phyloP scores from a whole-genome alignment of 768 basidiomycete genomes.

The Hericium erinaceus region DNA sequence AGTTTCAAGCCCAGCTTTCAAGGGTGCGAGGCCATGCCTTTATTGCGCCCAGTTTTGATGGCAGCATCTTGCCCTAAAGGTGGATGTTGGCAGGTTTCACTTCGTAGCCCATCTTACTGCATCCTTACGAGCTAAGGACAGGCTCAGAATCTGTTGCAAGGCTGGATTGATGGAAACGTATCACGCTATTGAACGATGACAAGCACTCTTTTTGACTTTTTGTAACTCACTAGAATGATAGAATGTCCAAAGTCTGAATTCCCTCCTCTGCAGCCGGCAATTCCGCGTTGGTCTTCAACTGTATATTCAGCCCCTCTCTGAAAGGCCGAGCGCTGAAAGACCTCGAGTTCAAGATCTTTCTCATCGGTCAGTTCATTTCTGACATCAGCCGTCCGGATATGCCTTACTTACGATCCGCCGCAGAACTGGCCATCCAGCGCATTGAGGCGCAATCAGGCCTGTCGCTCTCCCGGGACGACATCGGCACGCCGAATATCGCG shows the following conservation, averaged over 20 bases:
- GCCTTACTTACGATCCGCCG: background rate
- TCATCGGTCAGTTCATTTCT: constrained; percentile 43
- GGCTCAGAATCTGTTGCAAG: no score
- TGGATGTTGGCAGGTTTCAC: no score
- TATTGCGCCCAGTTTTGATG: no score
- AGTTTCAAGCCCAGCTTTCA: no score
- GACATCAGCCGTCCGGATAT: background rate
- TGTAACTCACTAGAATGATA: background rate
- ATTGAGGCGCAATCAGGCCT: constrained; percentile 54
- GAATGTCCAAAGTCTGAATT: background rate
- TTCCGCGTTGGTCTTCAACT: constrained; percentile 63
- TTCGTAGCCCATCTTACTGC: no score
- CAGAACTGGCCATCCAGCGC: constrained; percentile 62
- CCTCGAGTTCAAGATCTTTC: constrained; percentile 55
- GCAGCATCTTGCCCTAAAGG: no score
- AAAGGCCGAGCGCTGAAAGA: constrained; percentile 53
- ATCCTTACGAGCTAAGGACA: no score
- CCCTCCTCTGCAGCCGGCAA: constrained; percentile 48
- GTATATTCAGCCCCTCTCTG: constrained; percentile 50
- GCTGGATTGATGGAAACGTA: no score
- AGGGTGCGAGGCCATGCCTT: no score
- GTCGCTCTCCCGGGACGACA: constrained; percentile 49
- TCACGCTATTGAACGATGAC: background rate
- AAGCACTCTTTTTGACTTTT: background rate
- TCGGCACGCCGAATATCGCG: constrained; percentile 67